Percentiles rank a stretch among this genome's conserved stretches.
phyloP scores from a whole-genome alignment of 2,329 filamentous ascomycete species.

The Clarireedia hainanense region DNA sequence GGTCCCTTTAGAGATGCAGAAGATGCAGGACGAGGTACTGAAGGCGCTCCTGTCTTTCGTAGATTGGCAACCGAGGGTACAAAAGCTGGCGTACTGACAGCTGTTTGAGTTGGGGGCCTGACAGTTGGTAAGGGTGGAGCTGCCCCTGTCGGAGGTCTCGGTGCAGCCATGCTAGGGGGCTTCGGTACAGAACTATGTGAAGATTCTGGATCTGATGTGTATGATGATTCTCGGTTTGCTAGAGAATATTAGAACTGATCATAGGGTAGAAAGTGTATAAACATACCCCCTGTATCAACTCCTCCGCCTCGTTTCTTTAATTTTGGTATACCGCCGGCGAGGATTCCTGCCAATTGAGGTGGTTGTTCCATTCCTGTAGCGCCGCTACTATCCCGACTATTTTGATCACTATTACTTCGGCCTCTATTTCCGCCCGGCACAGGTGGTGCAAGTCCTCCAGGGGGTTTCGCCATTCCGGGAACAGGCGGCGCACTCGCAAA shows the following conservation, averaged over 20 bases:
- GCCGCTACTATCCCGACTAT: conserved; percentile 32
- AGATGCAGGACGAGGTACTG: conserved; percentile 49
- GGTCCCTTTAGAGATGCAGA: conserved; percentile 58
- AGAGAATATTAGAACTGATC: conserved; percentile 17
- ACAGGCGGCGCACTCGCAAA: conserved; percentile 74
- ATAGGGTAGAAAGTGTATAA: neutral
- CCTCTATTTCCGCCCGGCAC: conserved; percentile 58
- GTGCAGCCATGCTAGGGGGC: conserved; percentile 45
- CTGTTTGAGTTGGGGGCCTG: conserved; percentile 37
- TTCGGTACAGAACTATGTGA: conserved; percentile 50
- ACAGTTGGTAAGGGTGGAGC: conserved; percentile 36
- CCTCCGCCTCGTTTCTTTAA: conserved; percentile 79
- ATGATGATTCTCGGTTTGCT: conserved; percentile 64
- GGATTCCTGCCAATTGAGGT: conserved; percentile 79
- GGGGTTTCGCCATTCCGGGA: conserved; percentile 53
- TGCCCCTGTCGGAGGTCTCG: conserved; percentile 50
- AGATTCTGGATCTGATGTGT: conserved; percentile 73
- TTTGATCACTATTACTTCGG: conserved; percentile 77
- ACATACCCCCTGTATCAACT: conserved; percentile 61
- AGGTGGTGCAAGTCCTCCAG: conserved; percentile 63
- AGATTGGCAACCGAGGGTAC: conserved; percentile 51
- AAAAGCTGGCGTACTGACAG: conserved; percentile 41
- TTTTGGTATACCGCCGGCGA: conserved; percentile 93
- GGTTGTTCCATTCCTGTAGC: conserved; percentile 46
- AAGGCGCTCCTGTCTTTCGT: conserved; percentile 46